phyloP scores from a whole-genome alignment of 768 basidiomycete species.

The Suillus plorans region DNA sequence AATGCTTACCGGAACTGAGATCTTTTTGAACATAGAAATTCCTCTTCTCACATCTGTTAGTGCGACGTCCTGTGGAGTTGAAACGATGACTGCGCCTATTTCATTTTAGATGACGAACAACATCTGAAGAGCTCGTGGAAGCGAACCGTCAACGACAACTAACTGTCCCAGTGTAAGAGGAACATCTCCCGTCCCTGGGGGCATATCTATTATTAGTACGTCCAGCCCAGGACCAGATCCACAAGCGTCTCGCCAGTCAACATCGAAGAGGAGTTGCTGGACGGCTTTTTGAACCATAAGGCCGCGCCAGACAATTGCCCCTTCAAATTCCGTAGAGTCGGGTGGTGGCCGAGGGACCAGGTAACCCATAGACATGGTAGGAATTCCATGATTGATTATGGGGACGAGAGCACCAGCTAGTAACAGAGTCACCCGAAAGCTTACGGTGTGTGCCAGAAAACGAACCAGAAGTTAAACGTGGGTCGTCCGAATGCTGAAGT shows the following conservation, averaged over 20 bases:
- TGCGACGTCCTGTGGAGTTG: conserved; percentile 94
- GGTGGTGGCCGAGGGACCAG: conserved; percentile 63
- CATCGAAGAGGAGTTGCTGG: conserved; percentile 93
- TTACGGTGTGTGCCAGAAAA: conserved; percentile 2
- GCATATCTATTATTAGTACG: conserved; percentile 91
- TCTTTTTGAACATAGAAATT: conserved; percentile 88
- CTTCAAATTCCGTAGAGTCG: conserved; percentile 57
- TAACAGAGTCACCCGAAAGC: conserved; percentile 1
- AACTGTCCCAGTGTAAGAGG: conserved; percentile 89
- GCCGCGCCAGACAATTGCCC: conserved; percentile 91
- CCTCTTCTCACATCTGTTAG: conserved; percentile 91
- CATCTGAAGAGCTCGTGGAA: not conserved
- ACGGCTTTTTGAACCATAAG: conserved; percentile 99
- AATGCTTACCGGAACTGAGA: conserved; percentile 74
- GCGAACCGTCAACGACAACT: conserved; percentile 76
- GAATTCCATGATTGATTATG: conserved; percentile 82
- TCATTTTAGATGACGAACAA: not conserved
- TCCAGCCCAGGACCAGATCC: conserved; percentile 56
- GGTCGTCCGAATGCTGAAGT: conserved; percentile 74
- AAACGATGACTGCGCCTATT: conserved; percentile 87
- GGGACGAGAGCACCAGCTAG: conserved; percentile 79
- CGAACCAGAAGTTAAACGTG: conserved; percentile 69
- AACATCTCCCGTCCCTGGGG: conserved; percentile 96
- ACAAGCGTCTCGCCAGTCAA: conserved; percentile 69
- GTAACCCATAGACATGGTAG: conserved; percentile 98